Evolutionary conservation across 495 filamentous ascomycete species (phyloP).

Genomic region (Platismatia glauca): DNA sequence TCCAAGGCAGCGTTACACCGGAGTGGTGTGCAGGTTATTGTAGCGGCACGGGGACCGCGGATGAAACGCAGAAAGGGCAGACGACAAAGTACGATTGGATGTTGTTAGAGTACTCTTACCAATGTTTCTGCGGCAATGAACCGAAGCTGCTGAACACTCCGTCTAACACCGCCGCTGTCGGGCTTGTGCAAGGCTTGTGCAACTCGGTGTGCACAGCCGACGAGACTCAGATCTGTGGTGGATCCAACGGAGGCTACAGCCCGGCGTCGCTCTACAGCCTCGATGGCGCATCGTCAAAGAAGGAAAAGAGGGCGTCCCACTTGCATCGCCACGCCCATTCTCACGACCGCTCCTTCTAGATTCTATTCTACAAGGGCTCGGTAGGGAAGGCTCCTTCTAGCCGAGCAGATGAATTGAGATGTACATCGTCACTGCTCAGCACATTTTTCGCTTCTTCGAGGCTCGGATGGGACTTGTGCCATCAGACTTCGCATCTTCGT

Average conservation of each 20-base stretch:
- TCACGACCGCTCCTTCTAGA: not conserved
- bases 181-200: conserved; percentile 7
- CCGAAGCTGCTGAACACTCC: not conserved
- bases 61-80: conserved; percentile 11
- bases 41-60: conserved; percentile 7
- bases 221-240: conserved; percentile 8
- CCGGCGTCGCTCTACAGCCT: not conserved
- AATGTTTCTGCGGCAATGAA: conserved; percentile 23
- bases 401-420: not conserved
- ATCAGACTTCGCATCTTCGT: not conserved
- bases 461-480: not conserved
- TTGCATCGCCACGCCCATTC: not conserved
- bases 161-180: not conserved
- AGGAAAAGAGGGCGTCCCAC: not conserved
- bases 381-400: not conserved
- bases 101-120: conserved; percentile 19
- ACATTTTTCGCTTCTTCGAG: not conserved
- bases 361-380: not conserved
- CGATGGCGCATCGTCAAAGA: not conserved
- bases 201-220: conserved; percentile 6
- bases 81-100: conserved; percentile 14
- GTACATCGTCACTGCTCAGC: not conserved
- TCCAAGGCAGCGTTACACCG: not conserved
- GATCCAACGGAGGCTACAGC: not conserved
- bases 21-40: not conserved